These are phyloP conservation scores for Penicillium angulare DNA, from an alignment of 495 filamentous ascomycete species.

Conservation along the genomic window DNA sequence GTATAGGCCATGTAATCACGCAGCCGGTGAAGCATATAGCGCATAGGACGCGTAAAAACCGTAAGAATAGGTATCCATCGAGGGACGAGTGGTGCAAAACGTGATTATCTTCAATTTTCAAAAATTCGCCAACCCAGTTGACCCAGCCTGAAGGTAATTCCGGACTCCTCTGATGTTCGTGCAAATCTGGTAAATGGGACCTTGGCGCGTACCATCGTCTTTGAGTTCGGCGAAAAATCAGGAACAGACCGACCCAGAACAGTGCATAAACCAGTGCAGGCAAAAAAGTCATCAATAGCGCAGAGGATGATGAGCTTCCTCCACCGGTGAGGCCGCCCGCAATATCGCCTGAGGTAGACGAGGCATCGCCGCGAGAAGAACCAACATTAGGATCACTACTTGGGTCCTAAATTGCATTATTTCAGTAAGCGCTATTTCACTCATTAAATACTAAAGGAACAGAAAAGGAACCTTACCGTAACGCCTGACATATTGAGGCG, in stretches of 20 bases:
- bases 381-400: conserved; percentile 45
- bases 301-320: conserved; percentile 43
- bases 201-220: conserved; percentile 78
- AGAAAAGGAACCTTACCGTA: conserved; percentile 15
- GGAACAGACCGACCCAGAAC: conserved; percentile 68
- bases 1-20: conserved; percentile 74
- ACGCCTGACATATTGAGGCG: conserved; percentile 11
- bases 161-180: conserved; percentile 49
- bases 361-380: conserved; percentile 42
- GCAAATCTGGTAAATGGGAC: conserved; percentile 72
- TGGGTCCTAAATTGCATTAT: conserved; percentile 23
- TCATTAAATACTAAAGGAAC: background rate
- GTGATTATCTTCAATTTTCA: conserved; percentile 57
- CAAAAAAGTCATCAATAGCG: conserved; percentile 67
- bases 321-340: conserved; percentile 28
- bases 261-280: conserved; percentile 66
- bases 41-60: conserved; percentile 71
- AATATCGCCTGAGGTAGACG: conserved; percentile 34
- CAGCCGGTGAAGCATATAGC: conserved; percentile 71
- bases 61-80: conserved; percentile 81
- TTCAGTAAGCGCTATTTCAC: background rate
- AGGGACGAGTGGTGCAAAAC: conserved; percentile 66
- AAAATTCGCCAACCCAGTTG: conserved; percentile 63
- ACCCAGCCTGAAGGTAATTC: conserved; percentile 49
- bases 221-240: conserved; percentile 69